Percentiles rank a stretch among this genome's conserved stretches.
These are phyloP conservation scores for Wallacemonas sp. DNA, from an alignment of 208 protist species.

Conservation along the genomic window DNA sequence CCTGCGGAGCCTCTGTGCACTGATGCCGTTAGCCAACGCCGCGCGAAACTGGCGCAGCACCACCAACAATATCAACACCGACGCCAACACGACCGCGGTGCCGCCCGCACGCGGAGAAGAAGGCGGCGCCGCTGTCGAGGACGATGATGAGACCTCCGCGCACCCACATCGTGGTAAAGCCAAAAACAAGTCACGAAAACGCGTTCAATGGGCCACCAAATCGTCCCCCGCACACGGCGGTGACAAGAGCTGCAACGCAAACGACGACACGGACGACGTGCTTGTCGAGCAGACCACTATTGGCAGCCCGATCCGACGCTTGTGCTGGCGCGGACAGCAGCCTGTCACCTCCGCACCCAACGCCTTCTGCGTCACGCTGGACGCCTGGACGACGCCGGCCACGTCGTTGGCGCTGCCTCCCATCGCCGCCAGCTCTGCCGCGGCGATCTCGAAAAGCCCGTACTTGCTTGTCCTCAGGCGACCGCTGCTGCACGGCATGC, in stretches of 20 bases:
- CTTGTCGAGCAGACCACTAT: not conserved
- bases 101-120: not conserved
- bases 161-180: not conserved
- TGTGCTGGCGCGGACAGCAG: constrained; percentile 9
- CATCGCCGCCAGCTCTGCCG: not conserved
- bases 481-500: constrained; percentile 57
- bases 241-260: not conserved
- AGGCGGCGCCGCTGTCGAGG: not conserved
- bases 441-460: not conserved
- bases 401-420: constrained; percentile 1
- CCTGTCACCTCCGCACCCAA: not conserved
- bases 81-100: too few species aligned
- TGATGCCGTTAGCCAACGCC: not conserved
- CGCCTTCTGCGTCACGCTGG: constrained; percentile 39
- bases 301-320: constrained; percentile 6
- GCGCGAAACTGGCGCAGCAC: not conserved
- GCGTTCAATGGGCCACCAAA: constrained; percentile 6
- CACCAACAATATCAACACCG: too few species aligned
- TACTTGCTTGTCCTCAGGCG: constrained; percentile 44
- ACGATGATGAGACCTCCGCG: not conserved
- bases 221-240: not conserved
- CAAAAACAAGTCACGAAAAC: not conserved
- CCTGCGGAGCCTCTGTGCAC: constrained; percentile 6
- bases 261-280: not conserved
- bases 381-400: constrained; percentile 38